Conservation (phyloP, 225 moss, liverwort and hornwort genomes). For the Sphagnum contortum region DNA sequence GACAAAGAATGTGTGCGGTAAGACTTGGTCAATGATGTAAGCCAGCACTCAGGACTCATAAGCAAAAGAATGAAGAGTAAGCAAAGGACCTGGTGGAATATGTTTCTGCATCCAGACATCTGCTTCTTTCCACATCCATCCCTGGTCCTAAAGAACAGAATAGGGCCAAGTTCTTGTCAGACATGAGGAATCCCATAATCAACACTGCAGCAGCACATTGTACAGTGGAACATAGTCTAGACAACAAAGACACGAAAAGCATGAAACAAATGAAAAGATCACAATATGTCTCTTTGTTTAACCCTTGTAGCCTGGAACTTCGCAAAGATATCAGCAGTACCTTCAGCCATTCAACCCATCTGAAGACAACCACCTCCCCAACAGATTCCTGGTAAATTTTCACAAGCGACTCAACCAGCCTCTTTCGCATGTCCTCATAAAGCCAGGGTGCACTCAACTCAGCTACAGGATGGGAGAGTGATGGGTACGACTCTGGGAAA, state of each 20-base stretch:
- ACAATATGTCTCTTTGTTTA: too few species aligned
- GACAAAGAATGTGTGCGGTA: too few species aligned
- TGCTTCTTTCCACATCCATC: constrained; percentile 52
- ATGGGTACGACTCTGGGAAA: constrained; percentile 48
- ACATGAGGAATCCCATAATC: too few species aligned
- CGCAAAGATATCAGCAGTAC: constrained; percentile 4
- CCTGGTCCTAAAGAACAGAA: constrained; percentile 25
- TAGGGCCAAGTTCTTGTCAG: too few species aligned
- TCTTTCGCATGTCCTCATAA: constrained; percentile 17
- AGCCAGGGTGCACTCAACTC: constrained; percentile 44
- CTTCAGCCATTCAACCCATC: constrained; percentile 65
- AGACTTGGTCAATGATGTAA: too few species aligned
- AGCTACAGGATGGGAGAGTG: constrained; percentile 27
- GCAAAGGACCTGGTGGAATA: constrained; percentile 12
- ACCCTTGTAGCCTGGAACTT: too few species aligned
- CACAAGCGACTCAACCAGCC: constrained; percentile 21
- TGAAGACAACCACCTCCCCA: constrained; percentile 52
- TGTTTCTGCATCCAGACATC: constrained; percentile 29
- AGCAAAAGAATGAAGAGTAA: neutral
- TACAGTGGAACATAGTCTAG: too few species aligned
- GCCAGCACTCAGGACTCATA: neutral
- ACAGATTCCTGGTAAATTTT: constrained; percentile 31
- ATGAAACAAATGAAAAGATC: too few species aligned
- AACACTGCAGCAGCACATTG: too few species aligned
- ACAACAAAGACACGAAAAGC: too few species aligned